Evolutionary conservation across 176 grass and related monocot genomes (phyloP).

Genomic region (Eremochloa ophiuroides): DNA sequence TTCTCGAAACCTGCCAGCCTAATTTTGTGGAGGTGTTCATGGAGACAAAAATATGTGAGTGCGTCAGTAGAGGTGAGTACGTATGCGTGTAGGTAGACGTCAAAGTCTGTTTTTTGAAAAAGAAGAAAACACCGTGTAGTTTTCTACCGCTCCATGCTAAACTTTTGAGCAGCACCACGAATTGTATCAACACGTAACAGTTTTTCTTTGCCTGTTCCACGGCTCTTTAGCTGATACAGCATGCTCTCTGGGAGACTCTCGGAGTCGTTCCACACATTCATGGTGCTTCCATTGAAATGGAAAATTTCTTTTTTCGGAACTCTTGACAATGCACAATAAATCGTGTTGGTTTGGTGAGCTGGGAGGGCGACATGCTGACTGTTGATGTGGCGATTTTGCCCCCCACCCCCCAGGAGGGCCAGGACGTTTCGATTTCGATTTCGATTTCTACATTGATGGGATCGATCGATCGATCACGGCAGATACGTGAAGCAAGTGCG

Average conservation of each 20-base stretch:
- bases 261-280: too few relatives aligned
- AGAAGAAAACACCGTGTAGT: neutral
- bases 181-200: too few relatives aligned
- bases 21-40: neutral
- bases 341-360: neutral
- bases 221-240: too few relatives aligned
- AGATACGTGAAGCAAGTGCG: neutral
- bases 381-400: neutral
- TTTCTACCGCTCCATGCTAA: too few relatives aligned
- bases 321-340: too few relatives aligned
- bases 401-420: too few relatives aligned
- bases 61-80: neutral
- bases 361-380: neutral
- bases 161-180: too few relatives aligned
- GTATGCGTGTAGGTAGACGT: neutral
- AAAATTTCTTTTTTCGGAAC: too few relatives aligned
- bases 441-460: neutral
- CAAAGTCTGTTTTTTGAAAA: neutral
- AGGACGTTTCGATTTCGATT: neutral
- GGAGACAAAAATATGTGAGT: neutral
- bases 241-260: too few relatives aligned
- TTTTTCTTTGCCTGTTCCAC: too few relatives aligned
- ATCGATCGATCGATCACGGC: neutral
- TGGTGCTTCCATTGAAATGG: too few relatives aligned
- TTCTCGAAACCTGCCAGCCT: neutral